Percentiles rank a stretch among this genome's conserved stretches.
These are phyloP conservation scores for Ochromonas danica DNA, from an alignment of 108 stramenopile genomes.

Conservation along the genomic window DNA sequence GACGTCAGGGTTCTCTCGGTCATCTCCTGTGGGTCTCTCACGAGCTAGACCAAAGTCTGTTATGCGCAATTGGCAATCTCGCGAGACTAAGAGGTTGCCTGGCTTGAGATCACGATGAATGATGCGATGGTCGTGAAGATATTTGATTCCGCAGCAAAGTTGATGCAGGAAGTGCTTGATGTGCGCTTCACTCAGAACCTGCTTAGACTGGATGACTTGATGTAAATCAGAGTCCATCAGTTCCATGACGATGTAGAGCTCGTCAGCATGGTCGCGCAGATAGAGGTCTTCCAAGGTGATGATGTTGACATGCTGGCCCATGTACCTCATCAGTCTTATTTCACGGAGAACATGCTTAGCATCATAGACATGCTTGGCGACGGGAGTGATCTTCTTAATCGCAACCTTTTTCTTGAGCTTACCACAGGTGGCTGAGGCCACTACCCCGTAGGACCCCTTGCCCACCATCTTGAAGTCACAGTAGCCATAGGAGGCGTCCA, in stretches of 20 bases:
- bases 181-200: conserved; percentile 61
- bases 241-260: conserved; percentile 71
- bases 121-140: conserved; percentile 63
- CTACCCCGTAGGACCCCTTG: conserved; percentile 65
- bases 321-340: conserved; percentile 64
- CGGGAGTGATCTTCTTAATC: conserved; percentile 67
- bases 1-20: conserved; percentile 1
- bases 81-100: conserved; percentile 65
- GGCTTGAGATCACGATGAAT: conserved; percentile 73
- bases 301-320: conserved; percentile 63
- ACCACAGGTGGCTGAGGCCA: conserved; percentile 44
- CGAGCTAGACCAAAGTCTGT: conserved; percentile 69
- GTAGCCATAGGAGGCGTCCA: conserved; percentile 38
- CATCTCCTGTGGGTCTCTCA: conserved; percentile 46
- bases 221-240: conserved; percentile 68
- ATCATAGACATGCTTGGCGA: conserved; percentile 54
- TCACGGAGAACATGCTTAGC: conserved; percentile 69
- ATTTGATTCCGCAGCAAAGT: conserved; percentile 61
- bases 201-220: conserved; percentile 56
- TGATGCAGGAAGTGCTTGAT: conserved; percentile 64
- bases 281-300: conserved; percentile 57
- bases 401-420: conserved; percentile 47
- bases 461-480: conserved; percentile 57
- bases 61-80: conserved; percentile 63
- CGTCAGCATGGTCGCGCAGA: conserved; percentile 51